These are phyloP conservation scores for Fusarium sp. DNA, from an alignment of 2,329 filamentous ascomycete species.

Conservation along the genomic window DNA sequence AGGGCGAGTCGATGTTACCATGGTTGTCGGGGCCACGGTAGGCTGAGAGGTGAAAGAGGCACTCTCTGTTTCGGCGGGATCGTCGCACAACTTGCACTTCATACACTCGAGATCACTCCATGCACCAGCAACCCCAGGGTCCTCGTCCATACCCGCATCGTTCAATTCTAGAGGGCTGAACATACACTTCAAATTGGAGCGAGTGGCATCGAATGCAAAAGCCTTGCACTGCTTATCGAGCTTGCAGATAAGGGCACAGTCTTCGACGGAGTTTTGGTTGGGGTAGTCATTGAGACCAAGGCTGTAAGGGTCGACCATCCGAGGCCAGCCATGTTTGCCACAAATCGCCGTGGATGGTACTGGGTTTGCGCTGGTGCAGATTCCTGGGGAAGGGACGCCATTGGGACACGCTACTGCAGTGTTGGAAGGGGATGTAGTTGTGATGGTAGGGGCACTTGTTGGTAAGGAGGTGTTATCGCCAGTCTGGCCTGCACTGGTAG, in stretches of 20 bases:
- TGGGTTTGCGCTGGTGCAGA: slow-evolving; percentile 12
- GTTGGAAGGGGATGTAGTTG: neutral
- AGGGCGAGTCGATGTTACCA: slow-evolving; percentile 33
- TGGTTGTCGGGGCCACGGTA: slow-evolving; percentile 13
- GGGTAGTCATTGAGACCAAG: neutral
- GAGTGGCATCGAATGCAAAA: slow-evolving; percentile 24
- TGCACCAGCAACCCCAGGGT: neutral
- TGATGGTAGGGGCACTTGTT: neutral
- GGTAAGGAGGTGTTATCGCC: neutral
- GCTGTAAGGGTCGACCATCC: slow-evolving; percentile 14
- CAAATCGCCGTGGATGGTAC: slow-evolving; percentile 18
- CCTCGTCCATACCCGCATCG: slow-evolving; percentile 7
- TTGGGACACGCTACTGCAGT: slow-evolving; percentile 12
- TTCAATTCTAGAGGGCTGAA: slow-evolving; percentile 13
- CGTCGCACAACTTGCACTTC: slow-evolving; percentile 18
- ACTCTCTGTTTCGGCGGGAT: neutral
- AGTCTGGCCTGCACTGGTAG: neutral
- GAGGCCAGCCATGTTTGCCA: slow-evolving; percentile 18
- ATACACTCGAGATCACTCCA: slow-evolving; percentile 35
- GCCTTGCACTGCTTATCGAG: slow-evolving; percentile 19
- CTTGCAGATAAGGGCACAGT: slow-evolving; percentile 38
- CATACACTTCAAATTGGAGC: slow-evolving; percentile 8
- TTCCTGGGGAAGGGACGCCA: slow-evolving; percentile 27
- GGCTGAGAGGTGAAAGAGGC: neutral
- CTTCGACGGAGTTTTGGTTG: slow-evolving; percentile 24